Percentiles rank a stretch among this genome's conserved stretches.
These are phyloP conservation scores for Candida golubevii DNA, from an alignment of 805 yeast genomes.

Conservation along the genomic window DNA sequence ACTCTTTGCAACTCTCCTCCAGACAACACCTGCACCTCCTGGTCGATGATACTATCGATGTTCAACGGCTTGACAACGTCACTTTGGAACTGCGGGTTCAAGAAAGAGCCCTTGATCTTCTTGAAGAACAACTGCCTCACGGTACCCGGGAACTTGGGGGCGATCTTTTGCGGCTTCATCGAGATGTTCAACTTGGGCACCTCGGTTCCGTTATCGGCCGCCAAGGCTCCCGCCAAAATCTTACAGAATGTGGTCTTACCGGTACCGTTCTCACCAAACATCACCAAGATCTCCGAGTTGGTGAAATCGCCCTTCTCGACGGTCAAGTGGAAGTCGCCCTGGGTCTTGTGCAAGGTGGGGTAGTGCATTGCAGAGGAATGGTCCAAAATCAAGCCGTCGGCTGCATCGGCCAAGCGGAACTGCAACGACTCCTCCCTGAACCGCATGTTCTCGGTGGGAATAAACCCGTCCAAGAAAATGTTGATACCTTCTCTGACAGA, in stretches of 20 bases:
- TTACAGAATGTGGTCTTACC: constrained; percentile 98
- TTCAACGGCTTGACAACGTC: constrained; percentile 95
- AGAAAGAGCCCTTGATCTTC: constrained; percentile 89
- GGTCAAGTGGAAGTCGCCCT: constrained; percentile 88
- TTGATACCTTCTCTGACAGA: constrained; percentile 99
- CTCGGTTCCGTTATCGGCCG: constrained; percentile 76
- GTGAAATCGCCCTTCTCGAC: constrained; percentile 88
- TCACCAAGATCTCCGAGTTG: constrained; percentile 93
- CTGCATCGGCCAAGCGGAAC: constrained; percentile 87
- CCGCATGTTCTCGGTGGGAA: constrained; percentile 94
- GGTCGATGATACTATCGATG: constrained; percentile 92
- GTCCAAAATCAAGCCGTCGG: constrained; percentile 70
- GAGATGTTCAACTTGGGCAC: constrained; percentile 89
- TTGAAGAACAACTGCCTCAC: constrained; percentile 96
- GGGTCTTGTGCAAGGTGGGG: constrained; percentile 83
- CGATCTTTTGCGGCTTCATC: constrained; percentile 99
- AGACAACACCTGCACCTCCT: constrained; percentile 94
- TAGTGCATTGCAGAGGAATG: constrained; percentile 74
- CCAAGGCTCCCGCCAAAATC: constrained; percentile 86
- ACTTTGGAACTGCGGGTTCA: constrained; percentile 96
- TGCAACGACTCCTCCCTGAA: constrained; percentile 95
- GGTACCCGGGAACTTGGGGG: constrained; percentile 98
- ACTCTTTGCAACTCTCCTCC: constrained; percentile 99
- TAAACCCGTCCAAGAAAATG: constrained; percentile 96
- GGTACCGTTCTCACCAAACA: constrained; percentile 99